Conservation (phyloP, 1,139 yeast genomes). For the Sugiyamaella castrensis region DNA sequence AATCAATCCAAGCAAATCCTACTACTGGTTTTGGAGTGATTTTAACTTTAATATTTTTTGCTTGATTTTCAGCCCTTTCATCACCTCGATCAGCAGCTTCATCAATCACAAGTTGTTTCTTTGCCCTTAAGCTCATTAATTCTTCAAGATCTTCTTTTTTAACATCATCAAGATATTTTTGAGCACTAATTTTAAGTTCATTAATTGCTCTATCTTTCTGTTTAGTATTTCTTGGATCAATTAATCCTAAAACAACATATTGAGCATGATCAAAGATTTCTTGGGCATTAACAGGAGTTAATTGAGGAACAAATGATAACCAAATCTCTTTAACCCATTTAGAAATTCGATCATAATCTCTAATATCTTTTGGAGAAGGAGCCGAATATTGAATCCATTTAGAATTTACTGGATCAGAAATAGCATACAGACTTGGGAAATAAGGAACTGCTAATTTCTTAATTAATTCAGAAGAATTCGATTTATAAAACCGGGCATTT, state of each 20-base stretch:
- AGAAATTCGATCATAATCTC: conserved; percentile 32
- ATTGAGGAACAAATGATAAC: conserved; percentile 39
- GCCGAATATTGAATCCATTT: conserved; percentile 31
- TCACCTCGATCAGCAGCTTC: conserved; percentile 38
- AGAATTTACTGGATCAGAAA: conserved; percentile 31
- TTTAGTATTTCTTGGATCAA: conserved; percentile 34
- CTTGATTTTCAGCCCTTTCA: conserved; percentile 33
- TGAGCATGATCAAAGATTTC: conserved; percentile 34
- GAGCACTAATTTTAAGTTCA: conserved; percentile 35
- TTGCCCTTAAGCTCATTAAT: conserved; percentile 32
- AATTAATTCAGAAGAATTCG: conserved; percentile 33
- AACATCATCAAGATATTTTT: conserved; percentile 28
- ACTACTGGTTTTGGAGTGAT: conserved; percentile 30
- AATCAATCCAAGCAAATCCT: conserved; percentile 41
- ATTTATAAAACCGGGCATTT: conserved; percentile 37
- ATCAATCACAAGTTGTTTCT: conserved; percentile 36
- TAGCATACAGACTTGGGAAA: conserved; percentile 37
- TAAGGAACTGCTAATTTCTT: conserved; percentile 30
- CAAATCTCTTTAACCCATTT: conserved; percentile 38
- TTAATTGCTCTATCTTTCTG: conserved; percentile 29
- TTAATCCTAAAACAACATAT: conserved; percentile 35
- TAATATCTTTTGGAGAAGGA: conserved; percentile 35
- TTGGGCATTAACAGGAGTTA: conserved; percentile 36
- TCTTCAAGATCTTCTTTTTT: conserved; percentile 30
- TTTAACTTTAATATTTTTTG: conserved; percentile 33